phyloP scores from a whole-genome alignment of 2,329 filamentous ascomycete species.

The Neofusicoccum parvum region DNA sequence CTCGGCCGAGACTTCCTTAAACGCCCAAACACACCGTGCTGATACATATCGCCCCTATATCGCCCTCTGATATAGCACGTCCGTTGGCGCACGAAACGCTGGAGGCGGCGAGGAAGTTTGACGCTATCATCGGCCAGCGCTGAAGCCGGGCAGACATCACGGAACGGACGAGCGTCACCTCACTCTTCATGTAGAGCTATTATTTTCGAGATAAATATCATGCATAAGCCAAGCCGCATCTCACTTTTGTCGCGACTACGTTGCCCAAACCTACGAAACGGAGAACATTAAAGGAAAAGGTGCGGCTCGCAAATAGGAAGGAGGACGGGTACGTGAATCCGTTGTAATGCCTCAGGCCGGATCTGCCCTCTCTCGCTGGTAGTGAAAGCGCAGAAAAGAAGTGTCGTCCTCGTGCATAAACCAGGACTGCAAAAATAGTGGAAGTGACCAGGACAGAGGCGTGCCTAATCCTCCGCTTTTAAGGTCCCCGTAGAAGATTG shows the following conservation, averaged over 20 bases:
- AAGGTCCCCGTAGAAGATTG: slow-evolving; percentile 13
- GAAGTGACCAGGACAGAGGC: slow-evolving; percentile 20
- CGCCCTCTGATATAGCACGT: not conserved
- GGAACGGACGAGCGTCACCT: not conserved
- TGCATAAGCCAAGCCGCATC: slow-evolving; percentile 19
- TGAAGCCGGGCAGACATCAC: not conserved
- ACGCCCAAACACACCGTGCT: not conserved
- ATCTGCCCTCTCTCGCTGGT: slow-evolving; percentile 13
- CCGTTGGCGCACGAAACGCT: not conserved
- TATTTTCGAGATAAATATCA: slow-evolving; percentile 19
- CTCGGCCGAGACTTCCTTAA: slow-evolving; percentile 5
- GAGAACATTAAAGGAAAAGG: slow-evolving; percentile 19
- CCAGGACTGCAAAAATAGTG: slow-evolving; percentile 15
- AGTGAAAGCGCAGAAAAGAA: slow-evolving; percentile 17
- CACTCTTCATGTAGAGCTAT: slow-evolving; percentile 5
- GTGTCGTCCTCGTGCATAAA: slow-evolving; percentile 20
- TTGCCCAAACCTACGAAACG: slow-evolving; percentile 19
- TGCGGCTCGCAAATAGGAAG: slow-evolving; percentile 7
- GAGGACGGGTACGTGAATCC: slow-evolving; percentile 13
- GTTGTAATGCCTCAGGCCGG: slow-evolving; percentile 14
- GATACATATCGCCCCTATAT: slow-evolving; percentile 11
- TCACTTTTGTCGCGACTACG: slow-evolving; percentile 20
- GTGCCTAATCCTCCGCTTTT: slow-evolving; percentile 17
- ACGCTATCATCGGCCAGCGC: not conserved
- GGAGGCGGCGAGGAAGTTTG: slow-evolving; percentile 1